Evolutionary conservation across 2,329 filamentous ascomycete genomes (phyloP).

Genomic region (Colletotrichum magnum): DNA sequence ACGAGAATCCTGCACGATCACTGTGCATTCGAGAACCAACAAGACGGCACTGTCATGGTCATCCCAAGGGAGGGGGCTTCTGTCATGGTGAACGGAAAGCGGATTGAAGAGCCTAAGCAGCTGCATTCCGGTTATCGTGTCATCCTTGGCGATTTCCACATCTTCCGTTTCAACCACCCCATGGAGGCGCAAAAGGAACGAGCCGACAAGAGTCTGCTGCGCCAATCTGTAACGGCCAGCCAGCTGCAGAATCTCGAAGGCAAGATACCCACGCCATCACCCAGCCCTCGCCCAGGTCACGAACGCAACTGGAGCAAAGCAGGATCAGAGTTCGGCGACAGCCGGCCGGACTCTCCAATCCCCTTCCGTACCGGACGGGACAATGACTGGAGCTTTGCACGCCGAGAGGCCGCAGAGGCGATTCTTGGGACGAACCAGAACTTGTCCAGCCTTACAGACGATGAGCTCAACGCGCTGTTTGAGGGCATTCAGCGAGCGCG

Average conservation of each 20-base stretch:
- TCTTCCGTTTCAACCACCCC: conserved; percentile 98
- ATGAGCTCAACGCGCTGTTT: conserved; percentile 92
- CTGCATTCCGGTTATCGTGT: conserved; percentile 94
- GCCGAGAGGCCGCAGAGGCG: conserved; percentile 92
- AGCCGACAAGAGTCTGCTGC: conserved; percentile 87
- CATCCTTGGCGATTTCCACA: conserved; percentile 97
- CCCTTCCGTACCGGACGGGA: conserved; percentile 80
- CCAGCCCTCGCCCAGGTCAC: conserved; percentile 74
- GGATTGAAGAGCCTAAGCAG: conserved; percentile 87
- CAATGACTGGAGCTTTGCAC: conserved; percentile 94
- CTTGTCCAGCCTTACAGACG: conserved; percentile 89
- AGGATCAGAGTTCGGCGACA: conserved; percentile 83
- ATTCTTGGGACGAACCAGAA: conserved; percentile 93
- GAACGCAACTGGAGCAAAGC: conserved; percentile 85
- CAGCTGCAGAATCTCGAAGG: conserved; percentile 72
- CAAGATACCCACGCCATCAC: conserved; percentile 72
- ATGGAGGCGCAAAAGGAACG: conserved; percentile 95
- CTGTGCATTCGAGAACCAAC: conserved; percentile 89
- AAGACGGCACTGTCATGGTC: conserved; percentile 92
- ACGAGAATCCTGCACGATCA: conserved; percentile 93
- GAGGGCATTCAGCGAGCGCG: conserved; percentile 93
- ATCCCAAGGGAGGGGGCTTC: conserved; percentile 92
- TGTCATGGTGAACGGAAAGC: conserved; percentile 97
- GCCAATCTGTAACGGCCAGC: conserved; percentile 81
- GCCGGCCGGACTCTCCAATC: conserved; percentile 84